phyloP scores from a whole-genome alignment of 495 filamentous ascomycete species.

The Penicillium daleae region DNA sequence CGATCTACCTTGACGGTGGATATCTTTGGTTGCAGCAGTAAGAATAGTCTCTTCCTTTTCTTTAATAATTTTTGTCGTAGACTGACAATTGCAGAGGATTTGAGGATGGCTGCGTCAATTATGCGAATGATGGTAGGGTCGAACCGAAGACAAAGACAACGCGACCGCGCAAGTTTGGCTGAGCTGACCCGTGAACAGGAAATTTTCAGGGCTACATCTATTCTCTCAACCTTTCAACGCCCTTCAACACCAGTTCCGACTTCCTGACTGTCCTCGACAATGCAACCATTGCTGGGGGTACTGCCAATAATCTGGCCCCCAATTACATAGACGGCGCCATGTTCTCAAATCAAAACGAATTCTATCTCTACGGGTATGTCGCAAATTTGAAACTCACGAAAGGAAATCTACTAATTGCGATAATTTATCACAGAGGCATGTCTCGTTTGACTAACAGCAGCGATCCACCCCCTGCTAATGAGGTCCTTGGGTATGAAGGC shows the following conservation, averaged over 20 bases:
- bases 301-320: conserved; percentile 58
- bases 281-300: conserved; percentile 47
- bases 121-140: conserved; percentile 18
- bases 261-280: conserved; percentile 21
- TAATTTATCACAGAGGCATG: conserved; percentile 13
- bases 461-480: conserved; percentile 8
- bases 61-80: background rate
- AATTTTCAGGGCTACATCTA: conserved; percentile 51
- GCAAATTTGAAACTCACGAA: background rate
- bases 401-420: background rate
- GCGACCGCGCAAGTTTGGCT: background rate
- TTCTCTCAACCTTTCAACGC: conserved; percentile 51
- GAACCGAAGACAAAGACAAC: background rate
- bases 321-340: conserved; percentile 66
- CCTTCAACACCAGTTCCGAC: conserved; percentile 46
- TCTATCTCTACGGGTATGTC: conserved; percentile 48
- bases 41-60: background rate
- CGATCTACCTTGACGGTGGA: conserved; percentile 72
- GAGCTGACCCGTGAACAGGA: conserved; percentile 38
- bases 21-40: conserved; percentile 50
- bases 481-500: conserved; percentile 45
- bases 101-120: conserved; percentile 26
- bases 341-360: conserved; percentile 66
- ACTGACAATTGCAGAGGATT: conserved; percentile 24
- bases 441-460: background rate